Conservation (phyloP, 139 green algal genomes). For the Ettlia oleoabundans region DNA sequence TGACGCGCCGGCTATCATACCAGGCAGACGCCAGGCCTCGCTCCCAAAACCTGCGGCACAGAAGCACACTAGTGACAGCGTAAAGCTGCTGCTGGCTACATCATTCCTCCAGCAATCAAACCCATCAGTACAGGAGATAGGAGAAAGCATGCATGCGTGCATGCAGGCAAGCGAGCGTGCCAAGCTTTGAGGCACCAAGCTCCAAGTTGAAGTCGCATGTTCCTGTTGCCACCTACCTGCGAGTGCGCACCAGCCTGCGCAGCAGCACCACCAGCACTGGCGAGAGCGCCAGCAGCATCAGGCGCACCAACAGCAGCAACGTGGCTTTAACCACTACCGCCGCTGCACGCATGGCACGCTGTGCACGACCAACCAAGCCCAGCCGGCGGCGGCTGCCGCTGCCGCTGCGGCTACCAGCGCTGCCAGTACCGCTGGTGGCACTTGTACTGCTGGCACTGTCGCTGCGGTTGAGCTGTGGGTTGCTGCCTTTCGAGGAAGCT, state of each 20-base stretch:
- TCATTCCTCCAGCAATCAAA: too few relatives aligned
- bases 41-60: slow-evolving; percentile 73
- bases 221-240: too few relatives aligned
- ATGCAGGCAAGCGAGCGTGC: too few relatives aligned
- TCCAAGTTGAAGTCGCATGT: too few relatives aligned
- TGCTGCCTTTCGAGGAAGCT: background rate
- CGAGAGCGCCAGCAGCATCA: slow-evolving; percentile 21
- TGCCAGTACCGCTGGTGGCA: background rate
- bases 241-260: slow-evolving; percentile 60
- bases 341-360: background rate
- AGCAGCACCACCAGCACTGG: slow-evolving; percentile 70
- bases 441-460: slow-evolving; percentile 2
- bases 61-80: too few relatives aligned
- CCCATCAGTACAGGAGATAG: too few relatives aligned
- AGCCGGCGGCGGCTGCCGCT: background rate
- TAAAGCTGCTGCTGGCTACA: too few relatives aligned
- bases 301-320: background rate
- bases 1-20: slow-evolving; percentile 38
- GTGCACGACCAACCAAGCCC: background rate
- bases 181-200: too few relatives aligned
- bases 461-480: slow-evolving; percentile 2
- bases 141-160: too few relatives aligned
- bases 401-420: background rate
- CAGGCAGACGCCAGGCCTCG: slow-evolving; percentile 54
- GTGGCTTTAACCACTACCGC: slow-evolving; percentile 19